Percentiles rank a stretch among this genome's conserved stretches.
These are phyloP conservation scores for Starmerella apis DNA, from an alignment of 805 yeast genomes.

Conservation along the genomic window DNA sequence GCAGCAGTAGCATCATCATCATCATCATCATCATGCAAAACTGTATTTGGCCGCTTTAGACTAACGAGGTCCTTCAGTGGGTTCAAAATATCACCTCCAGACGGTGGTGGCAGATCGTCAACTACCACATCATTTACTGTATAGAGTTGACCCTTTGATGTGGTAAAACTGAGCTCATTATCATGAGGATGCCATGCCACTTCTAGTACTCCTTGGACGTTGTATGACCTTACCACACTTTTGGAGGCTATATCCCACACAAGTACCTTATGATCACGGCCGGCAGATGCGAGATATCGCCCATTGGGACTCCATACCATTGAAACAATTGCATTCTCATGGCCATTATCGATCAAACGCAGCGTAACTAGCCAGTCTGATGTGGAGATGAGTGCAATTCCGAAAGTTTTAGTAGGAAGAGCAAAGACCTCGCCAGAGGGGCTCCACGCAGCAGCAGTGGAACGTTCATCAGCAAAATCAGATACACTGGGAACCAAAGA, in stretches of 20 bases:
- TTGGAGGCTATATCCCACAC: slow-evolving; percentile 45
- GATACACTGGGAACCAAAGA: slow-evolving; percentile 27
- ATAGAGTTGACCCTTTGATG: slow-evolving; percentile 30
- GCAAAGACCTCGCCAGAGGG: slow-evolving; percentile 60
- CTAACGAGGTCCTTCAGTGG: slow-evolving; percentile 22
- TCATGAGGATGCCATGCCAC: slow-evolving; percentile 35
- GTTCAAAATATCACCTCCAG: slow-evolving; percentile 23
- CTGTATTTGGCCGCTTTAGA: not conserved
- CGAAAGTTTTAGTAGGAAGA: slow-evolving; percentile 43
- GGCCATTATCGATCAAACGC: slow-evolving; percentile 22
- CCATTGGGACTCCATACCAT: slow-evolving; percentile 55
- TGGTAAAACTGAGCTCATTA: slow-evolving; percentile 29
- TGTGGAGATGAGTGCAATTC: slow-evolving; percentile 27
- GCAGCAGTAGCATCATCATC: too few relatives aligned
- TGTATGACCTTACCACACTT: slow-evolving; percentile 32
- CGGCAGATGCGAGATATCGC: slow-evolving; percentile 46
- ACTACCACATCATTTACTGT: slow-evolving; percentile 16
- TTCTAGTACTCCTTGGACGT: slow-evolving; percentile 20
- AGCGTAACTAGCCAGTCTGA: slow-evolving; percentile 25
- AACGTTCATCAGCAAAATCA: slow-evolving; percentile 33
- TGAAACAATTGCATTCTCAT: slow-evolving; percentile 37
- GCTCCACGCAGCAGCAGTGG: slow-evolving; percentile 59
- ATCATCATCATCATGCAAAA: slow-evolving; percentile 19
- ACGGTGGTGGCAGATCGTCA: slow-evolving; percentile 22
- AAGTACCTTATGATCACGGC: slow-evolving; percentile 37